Base-by-base conservation (phyloP, 495 filamentous ascomycete genomes). In the Hypomontagnella submonticulosa region DNA sequence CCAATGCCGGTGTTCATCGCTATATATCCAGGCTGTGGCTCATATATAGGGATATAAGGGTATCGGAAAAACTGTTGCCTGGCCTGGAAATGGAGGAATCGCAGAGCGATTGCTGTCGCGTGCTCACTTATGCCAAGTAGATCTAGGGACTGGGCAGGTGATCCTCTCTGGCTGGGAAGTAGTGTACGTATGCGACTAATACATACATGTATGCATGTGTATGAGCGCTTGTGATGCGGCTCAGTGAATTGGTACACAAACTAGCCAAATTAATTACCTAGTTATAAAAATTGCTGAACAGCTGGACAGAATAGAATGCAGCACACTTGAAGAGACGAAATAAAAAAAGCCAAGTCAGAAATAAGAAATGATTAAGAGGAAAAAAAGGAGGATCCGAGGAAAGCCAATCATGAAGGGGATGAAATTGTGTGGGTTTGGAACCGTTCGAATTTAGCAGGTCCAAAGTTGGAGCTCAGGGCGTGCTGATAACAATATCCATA, bases 1-100 rank as follows among this genome's bases (percentile, higher is more conserved):
- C 63, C 50, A 53, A 68, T 66, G 37, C 54, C 61, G 57, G 57
- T 66, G 40, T 74, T 68, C 71, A 74, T 74, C 44, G 18, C 41
- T 57, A 66, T 52, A 12, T 19, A 9, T 50, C 38, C 16, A 11
- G 16, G n/a, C 13, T 34, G 15, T 11, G 20, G 37, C 13, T 65
- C 38, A 57, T 61, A 51, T 59, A 65, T 65, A n/a, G n/a, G n/a
- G n/a, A n/a, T n/a, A 56, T 16, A 60, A 42, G 41, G 49, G 16
- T 27, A 61, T 54, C 49, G 20, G 9, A 4, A 42, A 38, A 13
- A 1, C 11, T 20, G 19, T 54, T 48, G 27, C 15, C 10, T 0
- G 40, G 1, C 13, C 13, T 36, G 48, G 19, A 13, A 53, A 48
- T 41, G n/a, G 41, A 49, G 38, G 20, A 47, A 19, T 36, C 19